These are phyloP conservation scores for Glarea lozoyensis DNA, from an alignment of 495 filamentous ascomycete species.

Conservation along the genomic window DNA sequence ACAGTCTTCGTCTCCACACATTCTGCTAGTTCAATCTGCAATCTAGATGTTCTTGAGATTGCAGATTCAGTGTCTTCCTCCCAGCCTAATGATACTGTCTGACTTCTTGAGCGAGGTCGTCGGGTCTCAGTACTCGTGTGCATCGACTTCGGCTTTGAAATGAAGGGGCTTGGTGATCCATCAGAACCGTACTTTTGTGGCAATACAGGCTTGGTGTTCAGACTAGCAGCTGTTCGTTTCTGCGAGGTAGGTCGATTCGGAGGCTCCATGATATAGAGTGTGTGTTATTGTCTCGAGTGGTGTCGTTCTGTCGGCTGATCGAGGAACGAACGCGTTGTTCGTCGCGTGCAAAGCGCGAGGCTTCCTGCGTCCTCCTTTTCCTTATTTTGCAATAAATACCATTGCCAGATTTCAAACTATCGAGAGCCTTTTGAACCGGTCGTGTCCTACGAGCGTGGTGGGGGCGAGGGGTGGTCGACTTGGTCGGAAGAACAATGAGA, in stretches of 20 bases:
- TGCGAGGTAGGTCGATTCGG: constrained; percentile 7
- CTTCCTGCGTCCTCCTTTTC: constrained; percentile 13
- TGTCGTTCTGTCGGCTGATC: constrained; percentile 7
- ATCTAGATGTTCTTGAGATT: constrained; percentile 10
- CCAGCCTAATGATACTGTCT: constrained; percentile 17
- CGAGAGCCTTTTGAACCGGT: not conserved
- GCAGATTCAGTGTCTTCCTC: constrained; percentile 13
- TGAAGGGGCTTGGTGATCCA: constrained; percentile 18
- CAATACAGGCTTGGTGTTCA: not conserved
- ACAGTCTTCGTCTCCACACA: constrained; percentile 59
- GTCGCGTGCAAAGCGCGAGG: constrained; percentile 13
- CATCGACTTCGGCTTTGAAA: constrained; percentile 14
- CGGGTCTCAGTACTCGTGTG: constrained; percentile 4
- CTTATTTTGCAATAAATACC: constrained; percentile 12
- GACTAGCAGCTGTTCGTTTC: constrained; percentile 6
- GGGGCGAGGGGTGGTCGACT: constrained; percentile 1
- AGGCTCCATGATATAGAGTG: constrained; percentile 14
- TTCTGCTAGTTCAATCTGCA: constrained; percentile 44
- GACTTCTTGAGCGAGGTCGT: constrained; percentile 9
- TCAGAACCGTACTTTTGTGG: constrained; percentile 8
- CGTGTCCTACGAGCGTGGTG: constrained; percentile 2
- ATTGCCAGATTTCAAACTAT: constrained; percentile 8
- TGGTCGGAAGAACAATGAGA: not conserved
- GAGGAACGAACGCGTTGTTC: constrained; percentile 15
- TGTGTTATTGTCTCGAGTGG: not conserved